Evolutionary conservation across 768 basidiomycete species (phyloP).

Genomic region (Boletus rex-veris): DNA sequence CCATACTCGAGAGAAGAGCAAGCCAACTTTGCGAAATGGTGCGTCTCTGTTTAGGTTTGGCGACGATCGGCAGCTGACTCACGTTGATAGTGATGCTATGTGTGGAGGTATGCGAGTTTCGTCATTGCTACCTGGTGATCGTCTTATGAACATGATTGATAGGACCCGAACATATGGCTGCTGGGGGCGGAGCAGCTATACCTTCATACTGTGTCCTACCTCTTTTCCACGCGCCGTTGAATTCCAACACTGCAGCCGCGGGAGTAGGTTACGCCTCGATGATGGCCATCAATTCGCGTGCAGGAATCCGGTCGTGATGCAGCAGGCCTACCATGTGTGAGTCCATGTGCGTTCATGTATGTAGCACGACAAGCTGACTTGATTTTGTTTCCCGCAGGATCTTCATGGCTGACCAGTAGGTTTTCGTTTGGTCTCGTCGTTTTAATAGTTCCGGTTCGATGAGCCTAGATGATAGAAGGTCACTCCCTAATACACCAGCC

Average conservation of each 20-base stretch:
- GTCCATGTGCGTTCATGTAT: constrained; percentile 15
- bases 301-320: constrained; percentile 49
- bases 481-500: constrained; percentile 42
- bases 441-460: constrained; percentile 50
- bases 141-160: not conserved
- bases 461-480: constrained; percentile 37
- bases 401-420: constrained; percentile 50
- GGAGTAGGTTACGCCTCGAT: constrained; percentile 47
- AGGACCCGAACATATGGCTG: constrained; percentile 51
- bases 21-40: constrained; percentile 53
- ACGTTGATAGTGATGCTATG: constrained; percentile 42
- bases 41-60: constrained; percentile 7
- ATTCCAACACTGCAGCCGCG: constrained; percentile 23
- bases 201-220: constrained; percentile 56
- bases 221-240: constrained; percentile 44
- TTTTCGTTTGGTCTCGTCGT: not conserved
- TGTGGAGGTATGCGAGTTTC: constrained; percentile 32
- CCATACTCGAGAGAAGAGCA: constrained; percentile 61
- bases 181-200: constrained; percentile 36
- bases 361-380: not conserved
- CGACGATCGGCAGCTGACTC: not conserved
- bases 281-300: constrained; percentile 58
- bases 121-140: no score
- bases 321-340: constrained; percentile 59
- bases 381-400: constrained; percentile 33